Base-by-base conservation (phyloP, 106 monocot species). In the Dendrobium huoshanense region DNA sequence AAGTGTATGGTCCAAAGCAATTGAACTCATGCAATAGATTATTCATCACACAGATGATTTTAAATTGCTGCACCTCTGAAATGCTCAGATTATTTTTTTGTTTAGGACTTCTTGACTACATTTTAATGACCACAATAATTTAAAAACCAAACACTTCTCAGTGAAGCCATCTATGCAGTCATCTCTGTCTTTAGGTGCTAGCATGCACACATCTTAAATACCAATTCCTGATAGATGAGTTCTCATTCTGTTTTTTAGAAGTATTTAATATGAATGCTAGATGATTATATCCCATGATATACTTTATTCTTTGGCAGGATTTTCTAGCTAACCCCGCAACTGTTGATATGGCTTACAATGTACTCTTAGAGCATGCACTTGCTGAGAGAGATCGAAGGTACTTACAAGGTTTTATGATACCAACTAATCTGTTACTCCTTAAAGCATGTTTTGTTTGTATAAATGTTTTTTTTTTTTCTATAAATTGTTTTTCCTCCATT, bases 311-410 rank as follows among this genome's bases (percentile, higher is more conserved):
- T 51, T 87, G 78, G 22, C 94, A 98, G 98, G 98, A 98, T 67
- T 98, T 89, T 67, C 88, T 98, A 41, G 88, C 98, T 67, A 85
- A 79, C 81, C 85, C 95, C 67, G 82, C 89, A 83, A 98, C 92
- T 80, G 89, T 78, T 81, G 98, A 98, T 81, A 88, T 93, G 83
- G 98, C 98, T 59, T 98, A 98, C 76, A 90, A 59, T 88, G 91
- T 91, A 24, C 98, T 98, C 78, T 48, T 98, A 67, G 98, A 98
- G 61, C 94, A 98, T 87, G 87, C 98, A 17, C 80, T 95, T 64
- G 94, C 98, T n/a, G 98, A 98, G 82, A 92, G 91, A 85, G 98
- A 98, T 77, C 87, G 98, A 79, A 98, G 98, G 98, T 98, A 81
- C 19, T 64, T 55, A 41, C 33, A 70, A n/a, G 6, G 15, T 80